phyloP scores from a whole-genome alignment of 495 filamentous ascomycete genomes.

The Symbiotaphrina buchneri region DNA sequence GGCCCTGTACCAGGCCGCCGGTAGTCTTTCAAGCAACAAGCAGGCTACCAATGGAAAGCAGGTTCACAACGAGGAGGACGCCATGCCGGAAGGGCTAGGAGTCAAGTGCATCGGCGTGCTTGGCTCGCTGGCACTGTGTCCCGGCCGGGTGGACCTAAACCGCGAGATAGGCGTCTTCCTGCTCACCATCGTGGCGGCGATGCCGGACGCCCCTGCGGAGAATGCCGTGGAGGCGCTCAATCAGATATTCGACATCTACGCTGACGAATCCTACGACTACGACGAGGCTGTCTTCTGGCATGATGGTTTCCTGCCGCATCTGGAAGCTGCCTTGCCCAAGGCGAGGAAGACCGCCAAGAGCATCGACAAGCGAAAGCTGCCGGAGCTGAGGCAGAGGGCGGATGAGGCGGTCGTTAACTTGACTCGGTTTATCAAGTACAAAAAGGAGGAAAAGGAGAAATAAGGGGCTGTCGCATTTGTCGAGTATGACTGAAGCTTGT shows the following conservation, averaged over 20 bases:
- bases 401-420: constrained; percentile 35
- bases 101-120: constrained; percentile 39
- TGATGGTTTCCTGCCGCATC: constrained; percentile 29
- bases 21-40: constrained; percentile 7
- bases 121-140: constrained; percentile 26
- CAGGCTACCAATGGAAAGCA: constrained; percentile 4
- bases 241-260: constrained; percentile 38
- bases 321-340: constrained; percentile 24
- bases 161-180: constrained; percentile 36
- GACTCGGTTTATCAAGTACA: constrained; percentile 32
- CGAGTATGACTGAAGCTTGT: no score
- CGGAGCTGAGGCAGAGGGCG: constrained; percentile 25
- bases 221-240: constrained; percentile 33
- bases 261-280: constrained; percentile 26
- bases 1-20: constrained; percentile 31
- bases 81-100: constrained; percentile 24
- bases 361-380: constrained; percentile 28
- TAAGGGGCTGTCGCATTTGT: background rate
- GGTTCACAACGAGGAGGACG: constrained; percentile 4
- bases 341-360: constrained; percentile 26
- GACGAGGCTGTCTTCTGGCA: constrained; percentile 37
- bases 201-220: constrained; percentile 21
- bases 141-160: constrained; percentile 13
- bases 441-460: constrained; percentile 20
- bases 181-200: constrained; percentile 20